phyloP scores from a whole-genome alignment of 805 yeast species.

The Candida gorgasii region DNA sequence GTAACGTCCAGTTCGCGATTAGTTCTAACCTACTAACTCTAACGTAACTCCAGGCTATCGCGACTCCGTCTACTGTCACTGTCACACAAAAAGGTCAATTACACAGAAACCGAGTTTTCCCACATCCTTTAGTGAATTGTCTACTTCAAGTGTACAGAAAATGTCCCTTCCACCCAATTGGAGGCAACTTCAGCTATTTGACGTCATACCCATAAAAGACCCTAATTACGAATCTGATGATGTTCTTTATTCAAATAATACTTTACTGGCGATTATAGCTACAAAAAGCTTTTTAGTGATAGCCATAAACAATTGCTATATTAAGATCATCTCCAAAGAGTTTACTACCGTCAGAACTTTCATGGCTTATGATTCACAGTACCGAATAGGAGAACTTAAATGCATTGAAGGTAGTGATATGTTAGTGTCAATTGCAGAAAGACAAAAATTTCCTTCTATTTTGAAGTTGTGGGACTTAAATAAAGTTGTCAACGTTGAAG shows the following conservation, averaged over 20 bases:
- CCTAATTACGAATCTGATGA: conserved; percentile 64
- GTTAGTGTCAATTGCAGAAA: conserved; percentile 72
- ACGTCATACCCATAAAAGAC: conserved; percentile 78
- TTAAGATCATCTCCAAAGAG: conserved; percentile 58
- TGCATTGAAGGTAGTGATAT: conserved; percentile 49
- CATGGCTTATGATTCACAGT: conserved; percentile 64
- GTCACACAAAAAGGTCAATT: not conserved
- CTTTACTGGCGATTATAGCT: conserved; percentile 63
- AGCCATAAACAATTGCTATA: conserved; percentile 51
- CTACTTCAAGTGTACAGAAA: too few relatives aligned
- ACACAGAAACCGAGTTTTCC: not conserved
- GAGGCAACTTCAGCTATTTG: conserved; percentile 85
- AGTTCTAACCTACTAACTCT: not conserved
- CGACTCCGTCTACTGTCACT: not conserved
- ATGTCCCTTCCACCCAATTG: conserved; percentile 18
- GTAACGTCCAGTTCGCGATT: not conserved
- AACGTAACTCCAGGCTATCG: too few relatives aligned
- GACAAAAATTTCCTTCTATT: conserved; percentile 66
- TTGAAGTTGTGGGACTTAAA: conserved; percentile 75
- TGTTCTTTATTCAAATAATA: conserved; percentile 78
- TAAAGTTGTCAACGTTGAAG: conserved; percentile 36
- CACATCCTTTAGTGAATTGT: too few relatives aligned
- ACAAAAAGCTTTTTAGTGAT: conserved; percentile 57
- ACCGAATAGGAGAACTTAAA: conserved; percentile 60
- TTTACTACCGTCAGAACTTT: conserved; percentile 53